Conservation (phyloP, 2,329 filamentous ascomycete genomes). For the Cladobotryum protrusum region DNA sequence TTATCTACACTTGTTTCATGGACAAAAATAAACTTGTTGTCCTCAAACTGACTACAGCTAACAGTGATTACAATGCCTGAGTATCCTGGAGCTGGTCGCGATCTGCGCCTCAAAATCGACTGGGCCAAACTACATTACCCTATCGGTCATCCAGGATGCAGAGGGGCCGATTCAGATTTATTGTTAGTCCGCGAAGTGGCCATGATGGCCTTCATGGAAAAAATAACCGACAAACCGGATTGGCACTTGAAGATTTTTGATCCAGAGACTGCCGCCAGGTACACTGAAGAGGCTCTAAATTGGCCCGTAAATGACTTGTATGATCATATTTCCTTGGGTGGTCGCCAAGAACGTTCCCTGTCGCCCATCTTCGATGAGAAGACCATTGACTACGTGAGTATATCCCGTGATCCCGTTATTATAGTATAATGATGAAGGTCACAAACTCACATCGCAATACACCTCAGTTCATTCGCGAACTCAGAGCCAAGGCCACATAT, state of each 20-base stretch:
- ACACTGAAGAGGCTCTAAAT: constrained; percentile 12
- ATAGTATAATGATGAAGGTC: no score
- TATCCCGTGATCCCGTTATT: not conserved
- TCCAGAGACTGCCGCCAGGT: constrained; percentile 18
- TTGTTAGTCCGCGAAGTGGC: constrained; percentile 6
- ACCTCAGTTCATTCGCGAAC: constrained; percentile 28
- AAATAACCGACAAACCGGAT: constrained; percentile 21
- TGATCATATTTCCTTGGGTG: not conserved
- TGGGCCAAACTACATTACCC: no score
- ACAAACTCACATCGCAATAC: not conserved
- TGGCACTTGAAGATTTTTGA: constrained; percentile 21
- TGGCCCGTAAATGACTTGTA: constrained; percentile 1
- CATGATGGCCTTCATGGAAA: constrained; percentile 21
- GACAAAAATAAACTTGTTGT: no score
- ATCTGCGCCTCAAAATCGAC: no score
- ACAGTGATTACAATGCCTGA: no score
- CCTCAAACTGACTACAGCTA: no score
- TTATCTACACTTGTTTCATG: no score
- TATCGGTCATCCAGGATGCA: no score
- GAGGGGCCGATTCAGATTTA: no score
- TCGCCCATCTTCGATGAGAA: not conserved
- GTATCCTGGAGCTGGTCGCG: no score
- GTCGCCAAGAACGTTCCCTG: no score
- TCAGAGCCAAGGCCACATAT: constrained; percentile 38
- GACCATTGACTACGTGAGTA: constrained; percentile 29